A percentile compares a stretch with the other conserved stretches of the same genome.
Conservation (phyloP, 225 moss, liverwort and hornwort genomes). For the Pleurozium schreberi region DNA sequence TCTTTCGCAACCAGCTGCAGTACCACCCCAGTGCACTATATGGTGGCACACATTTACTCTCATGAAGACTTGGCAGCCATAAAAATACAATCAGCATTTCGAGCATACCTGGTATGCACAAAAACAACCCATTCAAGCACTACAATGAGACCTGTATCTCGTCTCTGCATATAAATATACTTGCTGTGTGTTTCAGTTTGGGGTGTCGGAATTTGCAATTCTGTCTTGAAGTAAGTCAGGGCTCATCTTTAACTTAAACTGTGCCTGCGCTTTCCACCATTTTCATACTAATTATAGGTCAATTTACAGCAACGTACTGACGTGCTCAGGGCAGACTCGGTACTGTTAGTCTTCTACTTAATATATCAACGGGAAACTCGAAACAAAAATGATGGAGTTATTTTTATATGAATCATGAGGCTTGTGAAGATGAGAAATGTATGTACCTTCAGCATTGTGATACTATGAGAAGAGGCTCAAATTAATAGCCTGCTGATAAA, state of each 20-base stretch:
- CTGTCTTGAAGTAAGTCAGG: neutral
- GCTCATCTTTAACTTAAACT: neutral
- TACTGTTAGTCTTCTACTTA: neutral
- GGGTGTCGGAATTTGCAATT: neutral
- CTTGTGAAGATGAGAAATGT: neutral
- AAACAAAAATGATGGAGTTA: neutral
- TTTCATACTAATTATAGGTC: neutral
- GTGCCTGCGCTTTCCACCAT: neutral
- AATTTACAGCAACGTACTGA: neutral
- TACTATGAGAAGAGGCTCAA: neutral
- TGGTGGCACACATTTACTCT: neutral
- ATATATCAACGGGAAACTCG: neutral
- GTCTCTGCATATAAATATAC: neutral
- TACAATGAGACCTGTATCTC: neutral
- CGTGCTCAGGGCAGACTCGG: neutral
- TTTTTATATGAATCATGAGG: neutral
- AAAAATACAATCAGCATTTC: constrained; percentile 73
- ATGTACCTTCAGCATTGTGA: neutral
- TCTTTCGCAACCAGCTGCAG: constrained; percentile 19
- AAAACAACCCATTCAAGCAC: neutral
- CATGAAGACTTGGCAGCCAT: constrained; percentile 75
- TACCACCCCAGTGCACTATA: constrained; percentile 14
- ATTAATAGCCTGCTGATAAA: neutral
- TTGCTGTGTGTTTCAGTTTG: neutral
- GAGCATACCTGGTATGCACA: constrained; percentile 62